Evolutionary conservation across 768 basidiomycete genomes (phyloP).

Genomic region (Leccinum uliginosum): DNA sequence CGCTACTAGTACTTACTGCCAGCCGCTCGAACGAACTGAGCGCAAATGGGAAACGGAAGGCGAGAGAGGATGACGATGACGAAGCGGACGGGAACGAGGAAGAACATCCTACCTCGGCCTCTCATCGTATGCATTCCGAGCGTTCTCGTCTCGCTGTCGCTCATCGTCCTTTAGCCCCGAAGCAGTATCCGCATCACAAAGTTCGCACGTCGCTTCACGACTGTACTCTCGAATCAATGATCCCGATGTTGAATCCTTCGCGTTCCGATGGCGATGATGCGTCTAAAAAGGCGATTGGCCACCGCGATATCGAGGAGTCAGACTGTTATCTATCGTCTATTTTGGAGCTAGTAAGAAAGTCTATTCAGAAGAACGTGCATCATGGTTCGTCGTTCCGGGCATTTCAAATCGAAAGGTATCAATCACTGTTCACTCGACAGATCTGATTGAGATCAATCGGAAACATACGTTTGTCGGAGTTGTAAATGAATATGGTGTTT

Average conservation of each 20-base stretch:
- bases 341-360: conserved; percentile 54
- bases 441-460: conserved; percentile 75
- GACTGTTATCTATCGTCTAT: conserved; percentile 77
- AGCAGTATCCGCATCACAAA: conserved; percentile 78
- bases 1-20: conserved; percentile 57
- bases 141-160: not conserved
- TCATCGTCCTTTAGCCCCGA: conserved; percentile 33
- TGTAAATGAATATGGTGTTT: conserved; percentile 69
- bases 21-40: conserved; percentile 37
- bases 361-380: conserved; percentile 59
- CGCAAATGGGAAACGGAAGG: conserved; percentile 25
- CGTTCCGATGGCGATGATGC: conserved; percentile 31
- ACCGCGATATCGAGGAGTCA: conserved; percentile 66
- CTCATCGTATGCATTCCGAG: conserved; percentile 21
- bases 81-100: conserved; percentile 29
- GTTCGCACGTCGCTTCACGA: conserved; percentile 85
- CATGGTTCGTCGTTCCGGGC: conserved; percentile 45
- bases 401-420: not conserved
- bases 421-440: conserved; percentile 36
- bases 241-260: conserved; percentile 60
- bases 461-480: conserved; percentile 93
- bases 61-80: conserved; percentile 36
- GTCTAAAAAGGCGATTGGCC: conserved; percentile 23
- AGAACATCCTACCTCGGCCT: conserved; percentile 21
- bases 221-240: conserved; percentile 94